These are phyloP conservation scores for Saururus chinensis DNA, from an alignment of 164 flowering plant genomes.

Conservation along the genomic window DNA sequence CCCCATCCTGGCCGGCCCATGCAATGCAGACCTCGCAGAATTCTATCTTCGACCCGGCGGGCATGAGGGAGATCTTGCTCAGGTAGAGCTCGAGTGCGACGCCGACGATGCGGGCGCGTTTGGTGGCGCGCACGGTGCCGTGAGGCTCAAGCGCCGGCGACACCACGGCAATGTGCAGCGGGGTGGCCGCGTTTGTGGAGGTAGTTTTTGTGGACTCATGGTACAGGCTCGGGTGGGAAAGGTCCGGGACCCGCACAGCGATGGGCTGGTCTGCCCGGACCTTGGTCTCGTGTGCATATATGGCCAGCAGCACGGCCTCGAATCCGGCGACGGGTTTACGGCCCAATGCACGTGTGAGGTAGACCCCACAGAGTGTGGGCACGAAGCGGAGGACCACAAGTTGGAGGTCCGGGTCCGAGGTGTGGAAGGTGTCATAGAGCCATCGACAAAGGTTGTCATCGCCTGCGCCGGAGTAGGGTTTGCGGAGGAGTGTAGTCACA, in stretches of 20 bases:
- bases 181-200: conserved; percentile 25
- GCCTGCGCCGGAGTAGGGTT: conserved; percentile 65
- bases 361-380: conserved; percentile 59
- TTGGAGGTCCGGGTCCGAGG: conserved; percentile 54
- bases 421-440: conserved; percentile 92
- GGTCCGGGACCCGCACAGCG: conserved; percentile 52
- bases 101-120: conserved; percentile 70
- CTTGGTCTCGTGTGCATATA: conserved; percentile 64
- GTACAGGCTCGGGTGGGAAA: conserved; percentile 63
- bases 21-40: conserved; percentile 55
- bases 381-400: conserved; percentile 64
- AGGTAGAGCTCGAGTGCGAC: conserved; percentile 70
- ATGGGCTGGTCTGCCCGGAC: conserved; percentile 46
- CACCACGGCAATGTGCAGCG: conserved; percentile 46
- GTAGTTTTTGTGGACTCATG: conserved; percentile 31
- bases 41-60: conserved; percentile 54
- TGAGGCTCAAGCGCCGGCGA: conserved; percentile 70
- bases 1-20: conserved; percentile 50
- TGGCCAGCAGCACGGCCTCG: conserved; percentile 71
- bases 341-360: conserved; percentile 53
- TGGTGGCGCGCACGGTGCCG: conserved; percentile 65
- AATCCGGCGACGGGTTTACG: conserved; percentile 64
- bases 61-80: conserved; percentile 47
- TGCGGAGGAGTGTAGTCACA: conserved; percentile 50
- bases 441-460: conserved; percentile 82